phyloP scores from a whole-genome alignment of 306 rosid genomes.

The Acmispon strigosus region DNA sequence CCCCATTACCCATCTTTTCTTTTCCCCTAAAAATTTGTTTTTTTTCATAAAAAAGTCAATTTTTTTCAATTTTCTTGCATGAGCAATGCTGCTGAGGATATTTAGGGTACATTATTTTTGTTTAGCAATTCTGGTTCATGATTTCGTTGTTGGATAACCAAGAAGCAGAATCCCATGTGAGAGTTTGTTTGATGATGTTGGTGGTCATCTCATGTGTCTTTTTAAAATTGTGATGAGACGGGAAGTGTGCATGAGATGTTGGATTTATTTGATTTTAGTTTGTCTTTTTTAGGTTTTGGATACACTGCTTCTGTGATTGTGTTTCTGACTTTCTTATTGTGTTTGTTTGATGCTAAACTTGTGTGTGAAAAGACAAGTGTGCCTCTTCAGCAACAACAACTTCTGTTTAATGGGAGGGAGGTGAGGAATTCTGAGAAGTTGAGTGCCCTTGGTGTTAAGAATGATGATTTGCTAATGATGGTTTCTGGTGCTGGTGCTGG shows the following conservation, averaged over 20 bases:
- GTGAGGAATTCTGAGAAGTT: conserved; percentile 63
- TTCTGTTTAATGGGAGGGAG: conserved; percentile 79
- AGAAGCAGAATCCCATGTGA: neutral
- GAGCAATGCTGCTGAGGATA: neutral
- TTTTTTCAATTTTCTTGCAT: neutral
- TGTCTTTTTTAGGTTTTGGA: neutral
- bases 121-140: neutral
- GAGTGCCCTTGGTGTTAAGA: conserved; percentile 77
- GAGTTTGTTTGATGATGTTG: neutral
- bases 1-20: neutral
- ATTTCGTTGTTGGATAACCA: conserved; percentile 1
- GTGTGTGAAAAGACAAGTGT: conserved; percentile 57
- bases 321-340: conserved; percentile 19
- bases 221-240: neutral
- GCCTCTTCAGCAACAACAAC: conserved; percentile 80
- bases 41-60: neutral
- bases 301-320: conserved; percentile 10
- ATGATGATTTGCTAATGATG: conserved; percentile 92
- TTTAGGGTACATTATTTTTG: neutral
- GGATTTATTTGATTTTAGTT: conserved; percentile 7
- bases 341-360: conserved; percentile 23
- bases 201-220: neutral
- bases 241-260: conserved; percentile 1
- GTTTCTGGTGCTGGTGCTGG: conserved; percentile 40
- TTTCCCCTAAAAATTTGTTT: neutral